phyloP scores from a whole-genome alignment of 805 yeast species.

The Dipodascopsis tothii region DNA sequence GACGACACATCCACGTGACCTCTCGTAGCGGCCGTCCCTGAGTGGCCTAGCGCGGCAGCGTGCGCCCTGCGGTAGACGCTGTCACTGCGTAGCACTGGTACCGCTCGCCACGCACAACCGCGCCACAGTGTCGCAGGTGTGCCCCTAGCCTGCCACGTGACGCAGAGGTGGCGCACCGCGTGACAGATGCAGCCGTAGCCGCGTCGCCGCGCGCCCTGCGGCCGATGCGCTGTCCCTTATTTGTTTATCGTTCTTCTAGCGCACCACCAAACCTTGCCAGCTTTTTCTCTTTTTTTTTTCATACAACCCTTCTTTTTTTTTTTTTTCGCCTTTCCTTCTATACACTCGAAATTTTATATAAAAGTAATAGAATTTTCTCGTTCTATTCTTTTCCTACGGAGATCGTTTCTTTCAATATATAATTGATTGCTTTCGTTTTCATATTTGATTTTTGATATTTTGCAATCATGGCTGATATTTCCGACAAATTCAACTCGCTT shows the following conservation, averaged over 20 bases:
- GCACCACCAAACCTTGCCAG: conserved; percentile 1
- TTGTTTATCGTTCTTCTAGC: conserved; percentile 1
- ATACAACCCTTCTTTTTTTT: neutral
- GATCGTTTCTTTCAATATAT: neutral
- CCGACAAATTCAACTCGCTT: conserved; percentile 17
- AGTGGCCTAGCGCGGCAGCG: no score
- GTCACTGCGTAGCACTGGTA: no score
- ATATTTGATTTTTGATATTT: neutral
- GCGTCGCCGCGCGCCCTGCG: no score
- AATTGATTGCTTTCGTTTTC: neutral
- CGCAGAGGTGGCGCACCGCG: neutral
- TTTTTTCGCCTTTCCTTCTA: neutral
- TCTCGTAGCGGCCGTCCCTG: no score
- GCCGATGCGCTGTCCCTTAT: no score
- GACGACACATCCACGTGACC: no score
- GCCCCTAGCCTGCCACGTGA: neutral
- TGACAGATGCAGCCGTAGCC: neutral
- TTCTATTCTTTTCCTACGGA: neutral
- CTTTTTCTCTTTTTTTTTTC: conserved; percentile 3
- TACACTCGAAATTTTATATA: no score
- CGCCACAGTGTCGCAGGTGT: no score
- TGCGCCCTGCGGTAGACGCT: no score
- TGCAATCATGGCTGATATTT: conserved; percentile 21
- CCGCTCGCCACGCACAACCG: no score
- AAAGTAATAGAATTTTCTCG: no score